phyloP scores from a whole-genome alignment of 2,329 filamentous ascomycete species.

The Coccinonectria pachysandricola region DNA sequence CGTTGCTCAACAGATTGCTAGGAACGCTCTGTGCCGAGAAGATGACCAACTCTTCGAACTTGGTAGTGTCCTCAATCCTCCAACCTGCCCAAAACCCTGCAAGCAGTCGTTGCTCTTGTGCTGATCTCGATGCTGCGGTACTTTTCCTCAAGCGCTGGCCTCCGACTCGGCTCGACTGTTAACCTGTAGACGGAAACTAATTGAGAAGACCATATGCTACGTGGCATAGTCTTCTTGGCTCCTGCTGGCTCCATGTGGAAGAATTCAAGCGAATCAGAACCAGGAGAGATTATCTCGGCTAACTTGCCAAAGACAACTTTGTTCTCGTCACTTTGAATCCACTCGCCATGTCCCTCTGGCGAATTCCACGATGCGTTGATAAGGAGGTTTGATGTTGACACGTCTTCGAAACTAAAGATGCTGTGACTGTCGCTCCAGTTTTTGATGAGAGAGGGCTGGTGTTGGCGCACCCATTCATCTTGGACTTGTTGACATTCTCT shows the following conservation, averaged over 20 bases:
- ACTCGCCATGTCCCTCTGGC: constrained; percentile 29
- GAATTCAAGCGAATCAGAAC: constrained; percentile 23
- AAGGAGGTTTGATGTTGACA: constrained; percentile 28
- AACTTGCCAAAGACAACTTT: constrained; percentile 24
- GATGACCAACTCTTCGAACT: constrained; percentile 28
- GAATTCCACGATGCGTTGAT: constrained; percentile 37
- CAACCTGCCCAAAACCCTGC: constrained; percentile 29
- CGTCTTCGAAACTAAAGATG: constrained; percentile 25
- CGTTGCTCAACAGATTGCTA: constrained; percentile 21
- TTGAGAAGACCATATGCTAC: constrained; percentile 14
- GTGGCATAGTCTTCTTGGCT: constrained; percentile 12
- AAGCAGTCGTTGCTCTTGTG: constrained; percentile 20
- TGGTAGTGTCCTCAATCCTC: constrained; percentile 29
- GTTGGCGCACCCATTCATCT: constrained; percentile 28
- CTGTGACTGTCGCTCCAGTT: constrained; percentile 23
- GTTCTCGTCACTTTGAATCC: constrained; percentile 34
- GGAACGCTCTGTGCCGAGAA: constrained; percentile 28
- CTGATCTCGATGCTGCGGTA: constrained; percentile 24
- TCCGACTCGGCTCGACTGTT: constrained; percentile 21
- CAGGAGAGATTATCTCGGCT: constrained; percentile 23
- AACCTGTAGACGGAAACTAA: constrained; percentile 27
- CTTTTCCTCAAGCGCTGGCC: constrained; percentile 22
- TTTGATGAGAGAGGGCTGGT: constrained; percentile 25
- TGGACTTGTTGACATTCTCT: constrained; percentile 25
- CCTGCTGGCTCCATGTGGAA: constrained; percentile 31